These are phyloP conservation scores for Phyllosticta paracitricarpa DNA, from an alignment of 2,329 filamentous ascomycete species.

Conservation along the genomic window DNA sequence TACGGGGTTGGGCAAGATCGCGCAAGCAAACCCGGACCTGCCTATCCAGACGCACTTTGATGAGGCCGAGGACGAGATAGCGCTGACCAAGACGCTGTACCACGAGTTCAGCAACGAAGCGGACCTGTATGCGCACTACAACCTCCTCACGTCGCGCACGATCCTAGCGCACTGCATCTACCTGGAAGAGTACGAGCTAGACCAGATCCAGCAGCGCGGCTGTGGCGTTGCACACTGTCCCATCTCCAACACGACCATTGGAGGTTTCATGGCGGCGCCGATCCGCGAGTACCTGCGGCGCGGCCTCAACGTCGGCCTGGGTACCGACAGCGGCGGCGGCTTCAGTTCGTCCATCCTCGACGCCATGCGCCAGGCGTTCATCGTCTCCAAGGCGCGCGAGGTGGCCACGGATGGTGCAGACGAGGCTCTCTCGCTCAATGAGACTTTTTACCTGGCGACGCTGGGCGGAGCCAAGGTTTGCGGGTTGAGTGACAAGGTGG, in stretches of 20 bases:
- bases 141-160: slow-evolving; percentile 43
- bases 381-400: slow-evolving; percentile 34
- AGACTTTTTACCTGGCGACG: slow-evolving; percentile 49
- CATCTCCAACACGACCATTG: slow-evolving; percentile 46
- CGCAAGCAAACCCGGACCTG: slow-evolving; percentile 35
- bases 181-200: slow-evolving; percentile 48
- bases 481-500: slow-evolving; percentile 43
- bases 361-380: slow-evolving; percentile 48
- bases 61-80: slow-evolving; percentile 52
- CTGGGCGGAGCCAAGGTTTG: slow-evolving; percentile 52
- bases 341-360: slow-evolving; percentile 52
- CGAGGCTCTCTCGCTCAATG: slow-evolving; percentile 17
- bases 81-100: slow-evolving; percentile 46
- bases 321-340: slow-evolving; percentile 55
- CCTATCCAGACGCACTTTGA: slow-evolving; percentile 60
- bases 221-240: slow-evolving; percentile 58
- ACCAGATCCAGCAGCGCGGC: slow-evolving; percentile 34
- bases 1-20: slow-evolving; percentile 45
- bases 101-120: slow-evolving; percentile 47
- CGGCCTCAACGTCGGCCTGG: slow-evolving; percentile 56
- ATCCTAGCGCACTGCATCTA: slow-evolving; percentile 60
- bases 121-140: slow-evolving; percentile 48
- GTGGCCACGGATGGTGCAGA: slow-evolving; percentile 28
- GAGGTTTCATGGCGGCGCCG: slow-evolving; percentile 52
- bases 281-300: slow-evolving; percentile 47